A percentile compares a stretch with the other conserved stretches of the same genome.
These are phyloP conservation scores for Fraxinus sp. DNA, from an alignment of 305 asterid genomes.

Conservation along the genomic window DNA sequence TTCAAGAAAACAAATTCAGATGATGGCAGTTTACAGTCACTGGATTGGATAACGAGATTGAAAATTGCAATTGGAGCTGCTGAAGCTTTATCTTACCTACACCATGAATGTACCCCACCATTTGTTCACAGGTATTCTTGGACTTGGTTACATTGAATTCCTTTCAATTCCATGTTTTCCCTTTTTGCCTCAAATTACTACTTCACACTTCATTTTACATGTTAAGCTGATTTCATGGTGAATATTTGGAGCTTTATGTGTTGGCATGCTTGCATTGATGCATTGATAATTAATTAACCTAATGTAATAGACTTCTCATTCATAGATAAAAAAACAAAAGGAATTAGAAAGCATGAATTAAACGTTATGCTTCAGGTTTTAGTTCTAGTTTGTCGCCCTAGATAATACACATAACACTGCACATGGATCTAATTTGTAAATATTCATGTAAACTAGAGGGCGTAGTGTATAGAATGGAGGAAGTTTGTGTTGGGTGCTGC, in stretches of 20 bases:
- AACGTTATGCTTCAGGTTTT: neutral
- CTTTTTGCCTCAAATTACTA: slow-evolving; percentile 4
- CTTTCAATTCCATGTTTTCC: neutral
- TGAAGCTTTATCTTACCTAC: slow-evolving; percentile 57
- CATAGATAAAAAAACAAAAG: neutral
- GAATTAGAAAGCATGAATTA: neutral
- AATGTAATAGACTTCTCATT: slow-evolving; percentile 7
- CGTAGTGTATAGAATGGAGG: neutral
- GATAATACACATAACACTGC: neutral
- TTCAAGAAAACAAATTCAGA: slow-evolving; percentile 45
- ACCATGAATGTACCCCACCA: slow-evolving; percentile 64
- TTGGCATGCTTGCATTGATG: too few relatives aligned
- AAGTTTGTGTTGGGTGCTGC: neutral
- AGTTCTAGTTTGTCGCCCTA: neutral
- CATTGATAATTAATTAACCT: neutral
- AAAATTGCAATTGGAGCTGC: slow-evolving; percentile 67
- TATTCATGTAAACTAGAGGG: neutral
- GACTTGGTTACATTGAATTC: slow-evolving; percentile 2
- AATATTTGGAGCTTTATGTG: slow-evolving; percentile 1
- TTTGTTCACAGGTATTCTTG: slow-evolving; percentile 56
- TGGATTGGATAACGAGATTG: slow-evolving; percentile 69
- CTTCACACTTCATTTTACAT: neutral
- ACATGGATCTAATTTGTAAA: neutral
- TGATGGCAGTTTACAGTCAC: slow-evolving; percentile 49
- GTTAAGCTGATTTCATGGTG: slow-evolving; percentile 11